Base-by-base conservation (phyloP, 306 rosid species). In the Macrotyloma uniflorum region DNA sequence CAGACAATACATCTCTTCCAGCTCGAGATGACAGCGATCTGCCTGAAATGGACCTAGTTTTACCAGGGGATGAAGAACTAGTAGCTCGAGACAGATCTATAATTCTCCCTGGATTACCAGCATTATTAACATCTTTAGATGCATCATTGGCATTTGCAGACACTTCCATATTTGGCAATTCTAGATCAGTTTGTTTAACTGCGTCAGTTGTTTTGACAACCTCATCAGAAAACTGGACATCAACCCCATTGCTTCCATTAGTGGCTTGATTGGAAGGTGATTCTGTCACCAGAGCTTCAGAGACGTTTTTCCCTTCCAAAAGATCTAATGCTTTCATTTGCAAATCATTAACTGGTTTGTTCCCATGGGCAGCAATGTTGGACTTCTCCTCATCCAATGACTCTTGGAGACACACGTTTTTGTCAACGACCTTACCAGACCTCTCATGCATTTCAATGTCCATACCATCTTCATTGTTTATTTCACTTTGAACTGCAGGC, bases 21-120 rank as follows among this genome's bases (percentile, higher is more conserved):
- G 58, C 75, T 70, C 82, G 85, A 71, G 88, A 81, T 23, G 87
- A 76, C 46, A 87, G 69, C 20, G 84, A 55, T 82, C 87, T 87
- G 67, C 85, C 89, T 4, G 87, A 58, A 40, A 86, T 59, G 18
- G 93, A 23, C 70, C 87, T 83, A 30, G 90, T 87, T 85, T 90
- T 89, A 81, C 81, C 42, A 66, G 96, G 95, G 50, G 93, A 87
- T 43, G 79, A 72, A 7, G 82, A 69, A 26, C 78, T 66, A 30
- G 94, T 82, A 79, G 87, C 88, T 53, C 85, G 86, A 24, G 94
- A 87, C 77, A 90, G 80, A 83, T 86, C 87, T 70, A 90, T 89
- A 35, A 89, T 92, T 83, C 96, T 86, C 77, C 94, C 88, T 74
- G 86, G 89, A 51, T 85, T 85, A 74, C 89, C 84, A 54, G 84